Percentiles rank a stretch among this genome's conserved stretches.
Evolutionary conservation across 352 stramenopile genomes (phyloP).

Genomic region (Globisporangium splendens): DNA sequence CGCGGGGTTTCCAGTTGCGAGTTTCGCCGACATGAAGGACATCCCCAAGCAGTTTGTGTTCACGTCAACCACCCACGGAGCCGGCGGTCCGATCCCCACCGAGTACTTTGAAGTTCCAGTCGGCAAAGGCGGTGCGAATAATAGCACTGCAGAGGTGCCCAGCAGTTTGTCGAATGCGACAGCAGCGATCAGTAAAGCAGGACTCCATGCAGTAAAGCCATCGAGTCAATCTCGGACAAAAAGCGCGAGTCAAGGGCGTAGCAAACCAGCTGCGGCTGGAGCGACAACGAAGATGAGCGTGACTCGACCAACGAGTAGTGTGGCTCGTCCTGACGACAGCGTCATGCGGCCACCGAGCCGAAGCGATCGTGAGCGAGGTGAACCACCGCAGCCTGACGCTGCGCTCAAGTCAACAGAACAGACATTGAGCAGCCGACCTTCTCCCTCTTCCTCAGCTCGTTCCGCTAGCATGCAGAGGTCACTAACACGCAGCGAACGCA

Average conservation of each 20-base stretch:
- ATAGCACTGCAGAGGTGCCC: neutral
- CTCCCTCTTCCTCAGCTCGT: no score
- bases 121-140: neutral
- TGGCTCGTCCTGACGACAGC: neutral
- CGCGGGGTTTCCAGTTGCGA: slow-evolving; percentile 7
- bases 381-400: no score
- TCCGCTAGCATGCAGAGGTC: no score
- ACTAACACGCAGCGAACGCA: no score
- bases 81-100: slow-evolving; percentile 32
- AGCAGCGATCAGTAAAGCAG: neutral
- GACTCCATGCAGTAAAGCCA: neutral
- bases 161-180: neutral
- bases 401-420: no score
- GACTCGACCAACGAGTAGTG: slow-evolving; percentile 3
- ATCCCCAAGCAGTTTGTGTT: slow-evolving; percentile 75
- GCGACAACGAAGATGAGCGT: neutral
- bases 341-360: neutral
- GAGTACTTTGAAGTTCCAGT: slow-evolving; percentile 40
- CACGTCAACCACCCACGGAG: slow-evolving; percentile 13
- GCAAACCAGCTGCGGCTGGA: neutral
- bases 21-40: slow-evolving; percentile 35
- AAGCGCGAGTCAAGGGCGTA: neutral
- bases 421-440: no score
- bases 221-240: neutral
- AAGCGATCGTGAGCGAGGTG: no score